Conservation (phyloP, 805 yeast species). For the Spencermartinsiella europaea region DNA sequence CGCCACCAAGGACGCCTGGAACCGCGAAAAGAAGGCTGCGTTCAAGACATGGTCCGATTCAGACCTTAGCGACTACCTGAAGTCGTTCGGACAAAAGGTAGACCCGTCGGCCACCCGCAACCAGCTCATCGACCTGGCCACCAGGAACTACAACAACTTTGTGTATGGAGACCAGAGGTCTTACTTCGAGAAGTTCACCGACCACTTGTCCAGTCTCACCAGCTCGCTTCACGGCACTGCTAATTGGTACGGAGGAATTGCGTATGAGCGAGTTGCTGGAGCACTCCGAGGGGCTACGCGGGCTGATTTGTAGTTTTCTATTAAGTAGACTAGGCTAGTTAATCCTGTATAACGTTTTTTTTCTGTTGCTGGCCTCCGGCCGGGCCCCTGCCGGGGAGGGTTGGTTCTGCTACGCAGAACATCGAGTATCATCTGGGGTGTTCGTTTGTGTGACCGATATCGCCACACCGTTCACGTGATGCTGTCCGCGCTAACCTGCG, state of each 20-base stretch:
- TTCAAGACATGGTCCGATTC: slow-evolving; percentile 50
- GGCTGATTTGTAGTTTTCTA: neutral
- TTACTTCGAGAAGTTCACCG: neutral
- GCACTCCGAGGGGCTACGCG: neutral
- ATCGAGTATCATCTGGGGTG: too few relatives aligned
- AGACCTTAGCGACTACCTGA: slow-evolving; percentile 53
- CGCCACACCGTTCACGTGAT: too few relatives aligned
- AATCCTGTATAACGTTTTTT: too few relatives aligned
- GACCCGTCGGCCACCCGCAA: slow-evolving; percentile 10
- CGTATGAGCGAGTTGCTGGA: neutral
- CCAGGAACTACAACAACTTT: slow-evolving; percentile 19
- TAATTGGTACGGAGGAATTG: neutral
- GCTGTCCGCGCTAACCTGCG: too few relatives aligned
- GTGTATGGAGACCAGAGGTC: slow-evolving; percentile 6
- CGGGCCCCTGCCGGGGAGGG: too few relatives aligned
- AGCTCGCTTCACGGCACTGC: neutral
- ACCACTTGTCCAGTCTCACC: neutral
- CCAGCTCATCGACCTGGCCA: slow-evolving; percentile 23
- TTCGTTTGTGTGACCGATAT: too few relatives aligned
- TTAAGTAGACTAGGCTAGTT: neutral
- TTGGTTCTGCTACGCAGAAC: too few relatives aligned
- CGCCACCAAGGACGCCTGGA: slow-evolving; percentile 31
- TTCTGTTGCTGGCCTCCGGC: too few relatives aligned
- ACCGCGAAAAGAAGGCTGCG: slow-evolving; percentile 36
- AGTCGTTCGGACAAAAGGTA: slow-evolving; percentile 36